Conservation (phyloP, 2,329 filamentous ascomycete genomes). For the Phaeosphaeriaceae sp. region DNA sequence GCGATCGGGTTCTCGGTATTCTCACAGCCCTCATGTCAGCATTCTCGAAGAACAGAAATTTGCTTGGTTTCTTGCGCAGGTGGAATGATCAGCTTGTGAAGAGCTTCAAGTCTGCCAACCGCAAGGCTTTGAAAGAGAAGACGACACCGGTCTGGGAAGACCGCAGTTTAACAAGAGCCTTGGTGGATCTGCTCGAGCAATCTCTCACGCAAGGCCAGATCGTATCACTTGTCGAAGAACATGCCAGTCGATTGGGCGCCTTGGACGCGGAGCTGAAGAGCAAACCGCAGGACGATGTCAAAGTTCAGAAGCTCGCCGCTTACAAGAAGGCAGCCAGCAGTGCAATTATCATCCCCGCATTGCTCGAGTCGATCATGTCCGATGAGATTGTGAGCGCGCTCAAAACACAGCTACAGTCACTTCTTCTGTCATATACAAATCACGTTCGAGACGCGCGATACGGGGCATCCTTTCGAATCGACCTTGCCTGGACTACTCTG, state of each 20-base stretch:
- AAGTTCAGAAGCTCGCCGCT: conserved; percentile 27
- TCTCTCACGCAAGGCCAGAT: conserved; percentile 44
- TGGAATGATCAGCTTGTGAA: conserved; percentile 45
- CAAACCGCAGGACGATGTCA: conserved; percentile 18
- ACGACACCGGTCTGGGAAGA: conserved; percentile 41
- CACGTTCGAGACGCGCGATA: conserved; percentile 31
- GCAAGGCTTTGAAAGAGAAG: conserved; percentile 25
- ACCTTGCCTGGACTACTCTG: conserved; percentile 38
- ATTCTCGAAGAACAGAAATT: conserved; percentile 43
- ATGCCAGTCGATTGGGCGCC: conserved; percentile 29
- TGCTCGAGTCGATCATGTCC: conserved; percentile 33
- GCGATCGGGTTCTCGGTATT: conserved; percentile 21
- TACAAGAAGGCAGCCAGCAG: conserved; percentile 37
- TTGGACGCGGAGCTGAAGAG: conserved; percentile 19
- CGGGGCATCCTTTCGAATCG: conserved; percentile 23
- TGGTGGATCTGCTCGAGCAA: conserved; percentile 37
- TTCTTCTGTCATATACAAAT: conserved; percentile 29
- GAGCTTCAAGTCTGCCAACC: conserved; percentile 21
- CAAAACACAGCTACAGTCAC: conserved; percentile 26
- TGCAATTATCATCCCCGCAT: conserved; percentile 35
- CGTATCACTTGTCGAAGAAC: conserved; percentile 37
- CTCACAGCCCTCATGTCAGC: conserved; percentile 43
- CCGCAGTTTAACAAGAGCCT: conserved; percentile 25
- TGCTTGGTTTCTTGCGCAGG: conserved; percentile 43
- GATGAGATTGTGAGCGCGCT: conserved; percentile 34